Evolutionary conservation across 2,329 filamentous ascomycete species (phyloP), one percentile per base, ranked within the genome.

Genomic region (Verticillium klebahnii): DNA sequence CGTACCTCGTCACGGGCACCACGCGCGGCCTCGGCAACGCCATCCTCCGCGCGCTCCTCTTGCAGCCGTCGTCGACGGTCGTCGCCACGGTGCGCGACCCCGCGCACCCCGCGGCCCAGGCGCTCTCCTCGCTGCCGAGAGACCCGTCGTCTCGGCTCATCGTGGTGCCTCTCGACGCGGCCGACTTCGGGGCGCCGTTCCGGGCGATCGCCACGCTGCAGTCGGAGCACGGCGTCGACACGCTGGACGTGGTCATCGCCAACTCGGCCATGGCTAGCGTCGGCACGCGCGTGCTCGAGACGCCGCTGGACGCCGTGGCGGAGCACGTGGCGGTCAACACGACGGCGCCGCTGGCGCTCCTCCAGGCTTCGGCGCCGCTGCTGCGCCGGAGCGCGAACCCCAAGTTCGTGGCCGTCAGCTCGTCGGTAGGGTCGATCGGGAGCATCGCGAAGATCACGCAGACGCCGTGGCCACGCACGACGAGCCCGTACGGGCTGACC

Each of bases 241-340:
- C 73, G 36, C 69, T 86, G 5, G 82, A 86, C 66, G 68, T 82
- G 11, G 77, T 85, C 5, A 78, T 87, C 60, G 79, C 82, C 60
- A 86, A 85, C 67, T 82, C 83, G 0, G 67, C 66, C 3, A 68
- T 69, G 8, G 59, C 67, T 8, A 76, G 66, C 34, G 71, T 73
- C 0, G 63, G 66, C 0, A 70, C 75, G 0, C 50, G 63, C 1
- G 70, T 73, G 0, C 56, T 67, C 2, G 66, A 71, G 19, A 52
- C 45, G 19, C n/a, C 23, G n/a, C 45, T 52, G 8, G 3, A 11
- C 6, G 12, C n/a, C 0, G 45, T 52, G 19, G 45, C n/a, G 9
- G 9, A 9, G 1, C 74, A 79, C 64, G 68, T 81, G 57, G 67
- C 74, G 1, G 64, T 78, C 56, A 84, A 84, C 66, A 19, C 62